Conservation (phyloP, 176 grass and related monocot genomes). For the Pharus latifolius region DNA sequence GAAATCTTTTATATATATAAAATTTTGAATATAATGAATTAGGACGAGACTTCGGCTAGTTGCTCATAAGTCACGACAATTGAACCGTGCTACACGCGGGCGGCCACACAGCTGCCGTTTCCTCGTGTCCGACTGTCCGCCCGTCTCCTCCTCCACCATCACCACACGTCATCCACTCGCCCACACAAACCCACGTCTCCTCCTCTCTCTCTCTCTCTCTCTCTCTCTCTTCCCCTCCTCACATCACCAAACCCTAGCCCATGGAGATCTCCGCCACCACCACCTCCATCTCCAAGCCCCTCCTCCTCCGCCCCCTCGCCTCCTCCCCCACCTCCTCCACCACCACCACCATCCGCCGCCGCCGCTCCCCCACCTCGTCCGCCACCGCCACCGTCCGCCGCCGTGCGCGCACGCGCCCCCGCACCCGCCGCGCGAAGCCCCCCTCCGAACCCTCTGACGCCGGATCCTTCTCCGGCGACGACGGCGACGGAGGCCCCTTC, state of each 20-base stretch:
- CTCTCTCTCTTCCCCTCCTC: not conserved
- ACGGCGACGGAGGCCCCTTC: slow-evolving; percentile 15
- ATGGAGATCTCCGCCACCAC: slow-evolving; percentile 32
- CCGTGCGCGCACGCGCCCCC: slow-evolving; percentile 28
- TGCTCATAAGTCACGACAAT: too few species aligned
- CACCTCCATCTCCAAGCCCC: not conserved
- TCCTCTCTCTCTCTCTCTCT: not conserved
- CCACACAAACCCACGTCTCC: not conserved
- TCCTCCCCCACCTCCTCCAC: not conserved
- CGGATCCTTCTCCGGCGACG: slow-evolving; percentile 31
- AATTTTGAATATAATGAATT: too few species aligned
- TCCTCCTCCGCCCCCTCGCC: slow-evolving; percentile 9
- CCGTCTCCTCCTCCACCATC: not conserved
- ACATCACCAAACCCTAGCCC: not conserved
- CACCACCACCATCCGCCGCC: not conserved
- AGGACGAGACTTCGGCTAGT: too few species aligned
- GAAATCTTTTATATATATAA: too few species aligned
- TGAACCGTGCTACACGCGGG: too few species aligned
- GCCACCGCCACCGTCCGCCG: slow-evolving; percentile 28
- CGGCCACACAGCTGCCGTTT: not conserved
- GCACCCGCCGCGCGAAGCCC: slow-evolving; percentile 22
- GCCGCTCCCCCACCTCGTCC: not conserved
- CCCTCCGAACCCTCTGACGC: not conserved
- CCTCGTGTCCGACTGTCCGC: not conserved
- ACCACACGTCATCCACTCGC: not conserved